Percentiles rank a stretch among this genome's conserved stretches.
Conservation (phyloP, 352 stramenopile genomes). For the Phytophthora brassicae region DNA sequence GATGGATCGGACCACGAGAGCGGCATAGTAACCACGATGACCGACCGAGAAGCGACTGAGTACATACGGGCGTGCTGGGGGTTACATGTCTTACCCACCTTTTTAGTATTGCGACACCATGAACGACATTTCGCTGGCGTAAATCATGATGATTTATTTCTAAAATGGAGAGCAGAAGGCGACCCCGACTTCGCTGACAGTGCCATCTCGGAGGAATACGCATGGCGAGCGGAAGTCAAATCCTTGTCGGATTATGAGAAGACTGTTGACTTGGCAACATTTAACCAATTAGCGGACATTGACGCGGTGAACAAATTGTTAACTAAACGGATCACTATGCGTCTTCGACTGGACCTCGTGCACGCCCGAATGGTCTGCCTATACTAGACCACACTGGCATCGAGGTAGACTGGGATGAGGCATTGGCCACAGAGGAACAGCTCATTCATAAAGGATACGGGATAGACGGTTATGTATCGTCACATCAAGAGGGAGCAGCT, state of each 20-base stretch:
- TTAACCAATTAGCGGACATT: not conserved
- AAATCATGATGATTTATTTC: not conserved
- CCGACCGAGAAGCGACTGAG: not conserved
- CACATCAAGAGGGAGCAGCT: too few relatives aligned
- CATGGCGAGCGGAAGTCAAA: not conserved
- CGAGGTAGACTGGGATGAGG: too few relatives aligned
- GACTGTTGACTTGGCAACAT: not conserved
- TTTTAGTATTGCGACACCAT: not conserved
- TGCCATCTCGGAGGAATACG: not conserved
- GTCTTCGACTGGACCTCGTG: not conserved
- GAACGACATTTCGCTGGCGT: slow-evolving; percentile 6
- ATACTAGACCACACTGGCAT: not conserved
- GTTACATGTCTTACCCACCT: not conserved
- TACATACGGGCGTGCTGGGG: not conserved
- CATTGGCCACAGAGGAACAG: too few relatives aligned
- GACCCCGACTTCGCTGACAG: not conserved
- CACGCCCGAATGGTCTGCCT: not conserved
- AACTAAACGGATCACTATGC: not conserved
- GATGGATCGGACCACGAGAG: slow-evolving; percentile 6
- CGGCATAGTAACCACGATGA: not conserved
- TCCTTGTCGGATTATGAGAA: not conserved
- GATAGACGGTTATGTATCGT: too few relatives aligned
- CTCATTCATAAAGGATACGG: too few relatives aligned
- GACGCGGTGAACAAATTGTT: not conserved
- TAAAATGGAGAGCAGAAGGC: slow-evolving; percentile 4